Evolutionary conservation across 257 asterid species (phyloP).

Genomic region (Nicotiana tomentosiformis): DNA sequence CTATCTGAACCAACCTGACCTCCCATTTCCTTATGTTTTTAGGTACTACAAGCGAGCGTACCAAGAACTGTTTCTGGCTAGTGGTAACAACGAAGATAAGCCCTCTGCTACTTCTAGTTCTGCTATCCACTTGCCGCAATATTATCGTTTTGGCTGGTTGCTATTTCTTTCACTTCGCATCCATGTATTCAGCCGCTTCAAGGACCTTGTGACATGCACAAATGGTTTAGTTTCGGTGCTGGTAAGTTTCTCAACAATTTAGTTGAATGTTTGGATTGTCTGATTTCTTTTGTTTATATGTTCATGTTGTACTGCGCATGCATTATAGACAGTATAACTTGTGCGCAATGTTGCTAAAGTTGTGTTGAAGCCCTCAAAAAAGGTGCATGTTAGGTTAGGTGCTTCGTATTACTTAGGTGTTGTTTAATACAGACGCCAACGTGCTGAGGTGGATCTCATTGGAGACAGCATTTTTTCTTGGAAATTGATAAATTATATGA

Average conservation of each 20-base stretch:
- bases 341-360: not conserved
- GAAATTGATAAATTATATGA: not conserved
- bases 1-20: not conserved
- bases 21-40: not conserved
- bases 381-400: not conserved
- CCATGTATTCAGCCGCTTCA: conserved; percentile 61
- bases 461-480: not conserved
- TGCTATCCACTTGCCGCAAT: conserved; percentile 30
- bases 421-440: not conserved
- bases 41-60: conserved; percentile 82
- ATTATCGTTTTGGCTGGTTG: conserved; percentile 95
- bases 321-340: not conserved
- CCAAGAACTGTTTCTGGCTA: conserved; percentile 53
- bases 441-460: not conserved
- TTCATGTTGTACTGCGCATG: not conserved
- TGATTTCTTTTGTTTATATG: not conserved
- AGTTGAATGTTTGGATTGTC: conserved; percentile 13
- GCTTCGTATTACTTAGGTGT: not conserved
- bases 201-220: conserved; percentile 83
- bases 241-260: conserved; percentile 48
- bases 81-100: conserved; percentile 42
- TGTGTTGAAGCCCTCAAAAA: not conserved
- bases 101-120: conserved; percentile 27
- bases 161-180: conserved; percentile 80
- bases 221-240: conserved; percentile 79